These are phyloP conservation scores for Paramecium sonneborni DNA, from an alignment of 73 alveolate species.

Conservation along the genomic window DNA sequence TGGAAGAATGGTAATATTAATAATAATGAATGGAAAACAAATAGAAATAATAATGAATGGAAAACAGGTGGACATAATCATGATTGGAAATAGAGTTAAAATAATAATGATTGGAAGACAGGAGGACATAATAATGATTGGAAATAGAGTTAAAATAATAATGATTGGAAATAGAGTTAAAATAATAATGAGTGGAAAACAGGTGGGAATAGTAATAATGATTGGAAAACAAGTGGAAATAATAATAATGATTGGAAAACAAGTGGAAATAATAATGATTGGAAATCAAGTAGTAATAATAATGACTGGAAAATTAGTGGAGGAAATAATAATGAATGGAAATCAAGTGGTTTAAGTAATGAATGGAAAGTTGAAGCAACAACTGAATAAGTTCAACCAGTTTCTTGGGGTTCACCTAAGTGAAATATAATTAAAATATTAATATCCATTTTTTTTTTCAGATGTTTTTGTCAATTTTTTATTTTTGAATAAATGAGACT, in stretches of 20 bases:
- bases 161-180: not conserved
- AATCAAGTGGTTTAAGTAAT: not conserved
- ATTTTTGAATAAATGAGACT: not conserved
- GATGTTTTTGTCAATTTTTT: not conserved
- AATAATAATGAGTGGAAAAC: not conserved
- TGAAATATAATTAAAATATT: not conserved
- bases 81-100: not conserved
- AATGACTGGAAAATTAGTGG: not conserved
- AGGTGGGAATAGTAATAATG: not conserved
- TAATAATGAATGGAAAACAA: not conserved
- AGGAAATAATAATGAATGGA: not conserved
- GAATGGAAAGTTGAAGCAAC: constrained; percentile 2
- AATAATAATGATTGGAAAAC: not conserved
- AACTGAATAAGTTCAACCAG: not conserved
- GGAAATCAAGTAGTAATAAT: not conserved
- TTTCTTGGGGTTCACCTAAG: constrained; percentile 9
- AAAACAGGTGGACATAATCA: not conserved
- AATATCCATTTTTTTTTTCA: not conserved
- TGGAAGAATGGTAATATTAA: not conserved
- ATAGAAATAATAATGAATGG: not conserved
- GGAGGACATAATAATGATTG: not conserved
- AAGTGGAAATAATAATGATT: not conserved
- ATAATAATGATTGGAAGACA: not conserved
- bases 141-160: not conserved
- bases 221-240: not conserved